Base-by-base conservation (phyloP, 1,284 basidiomycete species). In the Leccinum fallax region DNA sequence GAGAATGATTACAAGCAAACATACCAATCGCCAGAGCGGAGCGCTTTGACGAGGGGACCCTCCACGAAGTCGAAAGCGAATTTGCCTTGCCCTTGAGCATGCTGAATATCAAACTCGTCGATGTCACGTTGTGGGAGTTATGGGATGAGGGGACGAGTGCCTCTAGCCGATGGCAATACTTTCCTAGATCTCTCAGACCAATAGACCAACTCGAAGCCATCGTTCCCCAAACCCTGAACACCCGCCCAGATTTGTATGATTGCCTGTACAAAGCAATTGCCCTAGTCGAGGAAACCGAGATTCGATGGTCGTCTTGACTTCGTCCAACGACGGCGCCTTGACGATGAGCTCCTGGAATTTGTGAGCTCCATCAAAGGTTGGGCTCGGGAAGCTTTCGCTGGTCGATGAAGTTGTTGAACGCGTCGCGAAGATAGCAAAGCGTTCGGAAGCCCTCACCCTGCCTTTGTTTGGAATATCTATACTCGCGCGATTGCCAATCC, bases 31-130 rank as follows among this genome's bases (percentile, higher is more conserved):
- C 97, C 97, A 46, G 85, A 83, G 51, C 90, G 85, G 62, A 99
- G 77, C 0, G 97, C 97, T 69, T 91, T 93, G n/a, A 98, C 89
- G 13, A 99, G 79, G 9, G 97, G 97, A 0, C 97, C 97, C 73
- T 99, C 97, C 4, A 98, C 89, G 69, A 98, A 99, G 5, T 89
- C 89, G 72, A 99, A 99, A 0, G 94, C 92, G 70, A 96, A 92
- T 73, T 92, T 95, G 57, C 90, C 88, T 72, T 92, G 90, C 63
- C 89, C 89, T 66, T 89, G 88, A 30, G 94, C 87, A 74, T 96
- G 90, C 69, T 95, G 92, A 2, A 90, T 80, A 66, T 96, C 92
- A 70, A 99, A 99, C 40, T 90, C 86, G 46, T 85, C 81, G 3
- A 97, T 86, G 32, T 90, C 86, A 34, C 74, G 79, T 61, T 90